Evolutionary conservation across 352 stramenopile species (phyloP), one percentile per base, ranked within the genome.

Genomic region (Phytophthora multivora): DNA sequence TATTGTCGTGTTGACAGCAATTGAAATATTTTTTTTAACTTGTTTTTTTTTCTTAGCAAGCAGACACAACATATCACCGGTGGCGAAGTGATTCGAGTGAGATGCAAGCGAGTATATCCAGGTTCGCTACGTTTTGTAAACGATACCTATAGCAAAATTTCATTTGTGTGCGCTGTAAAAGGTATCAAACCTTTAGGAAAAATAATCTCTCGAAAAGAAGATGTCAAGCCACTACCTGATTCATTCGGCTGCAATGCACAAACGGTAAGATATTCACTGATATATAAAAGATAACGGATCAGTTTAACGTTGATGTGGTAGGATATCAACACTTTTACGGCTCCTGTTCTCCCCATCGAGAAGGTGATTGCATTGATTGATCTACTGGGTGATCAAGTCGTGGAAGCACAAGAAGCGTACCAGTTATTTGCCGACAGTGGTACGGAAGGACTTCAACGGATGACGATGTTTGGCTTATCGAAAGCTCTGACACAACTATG

Each of bases 341-440:
- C 39, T 8, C 0, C 51, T 6, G 56, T 65, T 2, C 55, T 86
- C 3, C 48, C 77, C 0, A 63, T 74, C 13, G 63, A 82, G 13
- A 72, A 74, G 36, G 80, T 90, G 42, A 64, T 88, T 26, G 66
- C 75, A 5, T 33, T 92, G 28, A 68, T 92, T 16, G 80, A 92
- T 55, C 72, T 80, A 18, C 63, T 92, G 1, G 83, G 83, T 0
- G 80, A 92, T 16, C 60, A 81, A 49, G 81, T 92, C 0, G 73
- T 71, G 3, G 71, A 88, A 19, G 80, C 81, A 8, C 75, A 77
- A 23, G 83, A 86, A 46, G 63, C 66, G 2, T 92, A 89, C 47
- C 70, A 89, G 31, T 13, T 66, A 6, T 79, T 65, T 56, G 59
- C 71, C 2, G 61, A 74, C 2, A 52, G 41, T 13, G 71, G 76